Conservation (phyloP, 2,329 filamentous ascomycete genomes). For the Atkinsonella texensis region DNA sequence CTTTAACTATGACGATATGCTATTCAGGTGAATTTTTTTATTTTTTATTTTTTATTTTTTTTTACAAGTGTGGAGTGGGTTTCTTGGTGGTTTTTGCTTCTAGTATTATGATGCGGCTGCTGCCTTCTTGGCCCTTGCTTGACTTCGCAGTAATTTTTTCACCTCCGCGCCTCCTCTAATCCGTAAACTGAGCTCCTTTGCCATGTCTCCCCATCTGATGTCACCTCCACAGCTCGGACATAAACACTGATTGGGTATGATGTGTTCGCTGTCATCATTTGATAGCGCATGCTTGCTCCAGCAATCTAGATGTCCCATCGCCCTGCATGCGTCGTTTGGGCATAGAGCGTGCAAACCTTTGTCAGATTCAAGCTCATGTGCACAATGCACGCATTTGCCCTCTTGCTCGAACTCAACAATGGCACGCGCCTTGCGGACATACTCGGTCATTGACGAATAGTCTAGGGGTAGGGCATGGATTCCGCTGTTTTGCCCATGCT, state of each 20-base stretch:
- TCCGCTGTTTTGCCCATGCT: constrained; percentile 24
- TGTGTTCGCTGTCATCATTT: constrained; percentile 21
- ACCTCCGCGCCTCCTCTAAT: constrained; percentile 59
- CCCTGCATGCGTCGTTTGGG: constrained; percentile 39
- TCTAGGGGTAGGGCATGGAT: constrained; percentile 44
- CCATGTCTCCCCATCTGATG: constrained; percentile 63
- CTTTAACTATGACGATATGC: too few relatives aligned
- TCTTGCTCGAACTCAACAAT: constrained; percentile 45
- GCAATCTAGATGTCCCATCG: constrained; percentile 47
- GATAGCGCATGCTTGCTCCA: constrained; percentile 42
- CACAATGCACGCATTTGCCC: constrained; percentile 42
- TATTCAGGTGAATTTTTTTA: too few relatives aligned
- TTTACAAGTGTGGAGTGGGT: too few relatives aligned
- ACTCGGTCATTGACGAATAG: constrained; percentile 38
- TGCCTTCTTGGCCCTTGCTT: constrained; percentile 17
- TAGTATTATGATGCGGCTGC: not conserved
- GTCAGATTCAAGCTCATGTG: constrained; percentile 29
- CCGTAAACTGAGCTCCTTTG: constrained; percentile 71
- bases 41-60: too few relatives aligned
- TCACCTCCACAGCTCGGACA: constrained; percentile 59
- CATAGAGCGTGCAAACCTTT: constrained; percentile 46
- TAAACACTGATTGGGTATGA: constrained; percentile 55
- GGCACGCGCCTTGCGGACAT: constrained; percentile 42
- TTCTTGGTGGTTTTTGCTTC: not conserved
- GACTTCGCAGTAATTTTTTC: constrained; percentile 52